These are phyloP conservation scores for Mallotus japonicus DNA, from an alignment of 441 rosid species.

Conservation along the genomic window DNA sequence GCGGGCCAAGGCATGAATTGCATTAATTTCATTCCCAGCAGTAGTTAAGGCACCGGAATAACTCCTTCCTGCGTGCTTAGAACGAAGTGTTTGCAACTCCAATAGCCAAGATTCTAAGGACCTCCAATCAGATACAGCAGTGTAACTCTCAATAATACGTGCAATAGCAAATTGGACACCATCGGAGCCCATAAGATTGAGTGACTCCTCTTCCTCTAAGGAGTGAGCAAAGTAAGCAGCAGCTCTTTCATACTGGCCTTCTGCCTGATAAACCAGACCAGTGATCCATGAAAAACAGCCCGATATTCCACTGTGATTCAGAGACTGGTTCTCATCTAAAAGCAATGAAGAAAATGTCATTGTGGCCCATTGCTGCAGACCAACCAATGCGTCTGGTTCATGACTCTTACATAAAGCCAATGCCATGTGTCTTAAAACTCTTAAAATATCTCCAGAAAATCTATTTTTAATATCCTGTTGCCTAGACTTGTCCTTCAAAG, in stretches of 20 bases:
- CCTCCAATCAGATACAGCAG: constrained; percentile 92
- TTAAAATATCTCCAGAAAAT: constrained; percentile 63
- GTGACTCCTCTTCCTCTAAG: constrained; percentile 78
- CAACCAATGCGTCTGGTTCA: constrained; percentile 77
- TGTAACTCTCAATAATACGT: constrained; percentile 87
- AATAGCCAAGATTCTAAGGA: constrained; percentile 80
- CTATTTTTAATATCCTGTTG: constrained; percentile 51
- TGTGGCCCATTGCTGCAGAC: constrained; percentile 82
- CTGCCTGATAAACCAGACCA: constrained; percentile 89
- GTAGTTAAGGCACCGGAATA: constrained; percentile 92
- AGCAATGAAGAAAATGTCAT: constrained; percentile 68
- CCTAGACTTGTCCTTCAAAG: constrained; percentile 73
- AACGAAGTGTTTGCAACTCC: constrained; percentile 89
- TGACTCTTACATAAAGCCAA: constrained; percentile 75
- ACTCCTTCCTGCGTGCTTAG: constrained; percentile 93
- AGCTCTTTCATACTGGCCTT: constrained; percentile 84
- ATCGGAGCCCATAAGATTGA: constrained; percentile 83
- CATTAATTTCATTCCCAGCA: constrained; percentile 95
- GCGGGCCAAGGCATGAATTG: constrained; percentile 86
- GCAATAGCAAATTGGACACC: constrained; percentile 86
- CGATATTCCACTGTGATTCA: constrained; percentile 38
- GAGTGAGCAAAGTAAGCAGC: constrained; percentile 81
- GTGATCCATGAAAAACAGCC: constrained; percentile 71
- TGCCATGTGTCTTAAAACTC: constrained; percentile 70
- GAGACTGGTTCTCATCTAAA: constrained; percentile 58